These are phyloP conservation scores for Trichomonascaceae sp. DNA, from an alignment of 1,139 yeast genomes.

Conservation along the genomic window DNA sequence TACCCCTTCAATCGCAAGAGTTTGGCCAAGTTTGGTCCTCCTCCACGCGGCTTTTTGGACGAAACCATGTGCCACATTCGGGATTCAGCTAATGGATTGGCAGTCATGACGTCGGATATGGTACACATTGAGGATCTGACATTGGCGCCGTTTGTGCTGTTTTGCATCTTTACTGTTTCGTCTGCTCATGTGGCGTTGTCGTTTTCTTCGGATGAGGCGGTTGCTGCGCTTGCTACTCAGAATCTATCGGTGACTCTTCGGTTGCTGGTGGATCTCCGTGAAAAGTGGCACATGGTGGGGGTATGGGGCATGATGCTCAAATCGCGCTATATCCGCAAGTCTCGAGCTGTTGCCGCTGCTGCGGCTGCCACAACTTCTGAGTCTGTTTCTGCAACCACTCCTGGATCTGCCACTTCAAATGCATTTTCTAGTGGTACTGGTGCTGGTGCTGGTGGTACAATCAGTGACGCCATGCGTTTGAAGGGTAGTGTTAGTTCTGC, in stretches of 20 bases:
- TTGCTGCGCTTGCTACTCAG: slow-evolving; percentile 22
- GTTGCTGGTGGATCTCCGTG: slow-evolving; percentile 22
- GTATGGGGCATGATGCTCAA: slow-evolving; percentile 27
- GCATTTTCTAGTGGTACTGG: neutral
- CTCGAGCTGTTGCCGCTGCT: neutral
- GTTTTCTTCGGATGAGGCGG: slow-evolving; percentile 19
- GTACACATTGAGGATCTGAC: slow-evolving; percentile 21
- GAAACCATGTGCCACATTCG: slow-evolving; percentile 18
- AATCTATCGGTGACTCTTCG: slow-evolving; percentile 22
- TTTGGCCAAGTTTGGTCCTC: slow-evolving; percentile 6
- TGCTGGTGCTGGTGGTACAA: slow-evolving; percentile 1
- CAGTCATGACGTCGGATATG: slow-evolving; percentile 21
- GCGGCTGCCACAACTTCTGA: neutral
- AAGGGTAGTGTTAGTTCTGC: no score
- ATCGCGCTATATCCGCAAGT: slow-evolving; percentile 16
- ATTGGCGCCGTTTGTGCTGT: slow-evolving; percentile 27
- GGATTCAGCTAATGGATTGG: slow-evolving; percentile 23
- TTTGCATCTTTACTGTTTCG: slow-evolving; percentile 25
- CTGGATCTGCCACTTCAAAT: no score
- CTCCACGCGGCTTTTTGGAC: slow-evolving; percentile 18
- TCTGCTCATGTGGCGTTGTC: slow-evolving; percentile 26
- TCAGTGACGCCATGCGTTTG: neutral
- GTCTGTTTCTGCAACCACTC: neutral
- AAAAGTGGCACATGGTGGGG: slow-evolving; percentile 25
- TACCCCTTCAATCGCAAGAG: slow-evolving; percentile 11